Conservation (phyloP, 257 asterid species). For the Nicotiana otophora region DNA sequence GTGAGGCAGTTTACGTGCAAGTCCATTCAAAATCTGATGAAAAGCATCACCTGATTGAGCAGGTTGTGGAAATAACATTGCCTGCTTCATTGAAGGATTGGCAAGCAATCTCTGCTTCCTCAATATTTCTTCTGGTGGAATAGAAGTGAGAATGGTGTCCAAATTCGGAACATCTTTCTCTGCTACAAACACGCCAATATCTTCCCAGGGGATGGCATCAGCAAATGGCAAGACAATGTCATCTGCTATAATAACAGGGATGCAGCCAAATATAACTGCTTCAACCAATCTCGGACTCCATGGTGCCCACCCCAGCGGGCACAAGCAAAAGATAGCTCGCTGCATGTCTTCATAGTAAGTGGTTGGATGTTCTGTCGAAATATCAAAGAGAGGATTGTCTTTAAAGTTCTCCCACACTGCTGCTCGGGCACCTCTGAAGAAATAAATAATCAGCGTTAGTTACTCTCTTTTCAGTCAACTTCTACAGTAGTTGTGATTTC, state of each 20-base stretch:
- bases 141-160: conserved; percentile 73
- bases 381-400: conserved; percentile 81
- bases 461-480: neutral
- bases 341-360: conserved; percentile 95
- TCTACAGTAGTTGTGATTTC: neutral
- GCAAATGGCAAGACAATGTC: conserved; percentile 87
- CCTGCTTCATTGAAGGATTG: conserved; percentile 91
- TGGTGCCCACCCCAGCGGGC: conserved; percentile 99
- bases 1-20: conserved; percentile 79
- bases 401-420: conserved; percentile 92
- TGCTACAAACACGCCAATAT: conserved; percentile 72
- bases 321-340: conserved; percentile 76
- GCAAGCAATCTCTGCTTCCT: conserved; percentile 79
- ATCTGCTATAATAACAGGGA: conserved; percentile 90
- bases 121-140: conserved; percentile 59
- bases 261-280: conserved; percentile 87
- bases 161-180: conserved; percentile 80
- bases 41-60: conserved; percentile 83
- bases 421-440: conserved; percentile 89
- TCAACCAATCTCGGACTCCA: conserved; percentile 96
- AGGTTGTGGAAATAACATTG: conserved; percentile 85
- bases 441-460: conserved; percentile 1
- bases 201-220: conserved; percentile 98
- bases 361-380: conserved; percentile 80
- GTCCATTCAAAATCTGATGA: conserved; percentile 81